Evolutionary conservation across 1,139 yeast species (phyloP).

Genomic region (Saccharomyces hybrid): DNA sequence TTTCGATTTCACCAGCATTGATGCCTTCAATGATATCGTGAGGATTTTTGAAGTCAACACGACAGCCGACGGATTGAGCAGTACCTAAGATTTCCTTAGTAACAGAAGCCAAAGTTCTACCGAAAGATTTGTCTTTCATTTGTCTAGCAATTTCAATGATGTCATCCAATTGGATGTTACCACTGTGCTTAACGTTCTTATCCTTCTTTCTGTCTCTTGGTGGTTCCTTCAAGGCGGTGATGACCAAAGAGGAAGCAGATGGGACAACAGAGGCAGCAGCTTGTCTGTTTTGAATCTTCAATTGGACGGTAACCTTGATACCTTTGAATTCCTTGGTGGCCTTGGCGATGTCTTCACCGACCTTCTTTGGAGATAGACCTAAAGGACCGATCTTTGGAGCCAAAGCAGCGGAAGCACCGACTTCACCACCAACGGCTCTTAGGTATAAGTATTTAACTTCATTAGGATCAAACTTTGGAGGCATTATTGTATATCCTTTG

Average conservation of each 20-base stretch:
- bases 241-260: slow-evolving; percentile 97
- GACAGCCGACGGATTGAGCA: slow-evolving; percentile 98
- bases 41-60: slow-evolving; percentile 99
- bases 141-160: slow-evolving; percentile 95
- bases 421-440: slow-evolving; percentile 99
- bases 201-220: slow-evolving; percentile 99
- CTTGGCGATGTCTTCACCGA: slow-evolving; percentile 99
- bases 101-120: slow-evolving; percentile 95
- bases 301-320: slow-evolving; percentile 97
- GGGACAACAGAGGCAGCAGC: slow-evolving; percentile 99
- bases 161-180: slow-evolving; percentile 97
- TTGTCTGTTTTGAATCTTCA: slow-evolving; percentile 99
- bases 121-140: slow-evolving; percentile 96
- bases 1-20: slow-evolving; percentile 96
- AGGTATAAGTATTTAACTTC: slow-evolving; percentile 98
- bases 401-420: slow-evolving; percentile 98
- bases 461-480: slow-evolving; percentile 97
- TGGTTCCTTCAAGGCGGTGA: slow-evolving; percentile 99
- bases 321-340: slow-evolving; percentile 99
- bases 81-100: slow-evolving; percentile 99
- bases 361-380: slow-evolving; percentile 99
- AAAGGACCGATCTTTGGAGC: slow-evolving; percentile 99
- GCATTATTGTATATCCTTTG: slow-evolving; percentile 40
- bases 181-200: slow-evolving; percentile 99
- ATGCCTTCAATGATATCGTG: slow-evolving; percentile 98